phyloP scores from a whole-genome alignment of 768 basidiomycete genomes.

The Hemileccinum rubropunctum region DNA sequence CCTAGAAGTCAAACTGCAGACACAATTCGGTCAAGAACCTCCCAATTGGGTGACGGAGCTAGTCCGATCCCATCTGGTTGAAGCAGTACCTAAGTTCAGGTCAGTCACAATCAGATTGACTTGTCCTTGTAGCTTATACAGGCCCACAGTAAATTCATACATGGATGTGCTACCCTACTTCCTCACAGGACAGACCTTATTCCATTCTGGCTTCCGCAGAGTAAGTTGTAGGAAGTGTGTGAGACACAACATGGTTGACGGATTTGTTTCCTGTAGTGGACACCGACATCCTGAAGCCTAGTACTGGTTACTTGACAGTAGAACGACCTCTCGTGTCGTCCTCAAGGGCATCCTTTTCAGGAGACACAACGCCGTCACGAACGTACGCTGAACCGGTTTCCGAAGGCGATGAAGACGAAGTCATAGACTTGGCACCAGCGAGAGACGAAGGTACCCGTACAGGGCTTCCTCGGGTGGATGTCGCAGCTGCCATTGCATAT shows the following conservation, averaged over 20 bases:
- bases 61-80: conserved; percentile 93
- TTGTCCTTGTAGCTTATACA: conserved; percentile 4
- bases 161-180: conserved; percentile 91
- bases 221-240: conserved; percentile 37
- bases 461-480: conserved; percentile 68
- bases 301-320: conserved; percentile 73
- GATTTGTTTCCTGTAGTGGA: conserved; percentile 60
- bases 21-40: conserved; percentile 92
- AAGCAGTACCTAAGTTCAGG: conserved; percentile 98
- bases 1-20: conserved; percentile 96
- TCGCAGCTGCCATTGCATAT: conserved; percentile 82
- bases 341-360: conserved; percentile 50
- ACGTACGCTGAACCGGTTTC: conserved; percentile 87
- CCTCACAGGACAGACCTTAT: conserved; percentile 93
- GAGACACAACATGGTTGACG: neutral
- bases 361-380: conserved; percentile 39
- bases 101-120: conserved; percentile 27
- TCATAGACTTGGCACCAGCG: conserved; percentile 61
- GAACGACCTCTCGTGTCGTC: conserved; percentile 61
- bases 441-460: conserved; percentile 80
- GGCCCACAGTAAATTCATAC: conserved; percentile 83
- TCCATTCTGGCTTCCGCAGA: conserved; percentile 98
- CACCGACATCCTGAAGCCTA: conserved; percentile 90
- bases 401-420: conserved; percentile 93
- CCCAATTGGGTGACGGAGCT: conserved; percentile 96